Base-by-base conservation (phyloP, 768 basidiomycete genomes). In the Pulveroboletus sp. region DNA sequence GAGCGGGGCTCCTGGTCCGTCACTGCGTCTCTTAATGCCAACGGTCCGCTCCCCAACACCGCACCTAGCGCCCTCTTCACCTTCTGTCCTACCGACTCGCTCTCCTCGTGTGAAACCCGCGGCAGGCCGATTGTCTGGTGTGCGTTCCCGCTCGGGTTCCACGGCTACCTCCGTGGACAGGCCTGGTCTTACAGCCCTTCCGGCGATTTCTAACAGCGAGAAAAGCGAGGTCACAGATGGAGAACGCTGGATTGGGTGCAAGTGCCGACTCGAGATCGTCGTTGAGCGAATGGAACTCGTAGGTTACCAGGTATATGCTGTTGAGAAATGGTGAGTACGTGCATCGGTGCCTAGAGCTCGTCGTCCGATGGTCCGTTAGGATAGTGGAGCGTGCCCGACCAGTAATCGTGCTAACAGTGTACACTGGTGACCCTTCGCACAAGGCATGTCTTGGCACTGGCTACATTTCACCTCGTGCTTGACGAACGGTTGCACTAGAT, bases 241-340 rank as follows among this genome's bases (percentile, higher is more conserved):
- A 15, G 65, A 69, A 38, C 63, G 63, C 31, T 80, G 79, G 78
- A 66, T 80, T 15, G 74, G 73, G 1, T 61, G 69, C 9, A 72
- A 73, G 17, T 70, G 71, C 42, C 71, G 68, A 43, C 80, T 83
- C 53, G 74, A 77, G 58, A 66, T 80, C 48, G 73, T 74, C 8
- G 70, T 76, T 33, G 73, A 78, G 31, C 66, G 69, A 15, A 57
- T 82, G 40, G 69, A 80, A 39, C 60, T 69, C 43, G 53, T 72
- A 17, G 83, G 84, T 1, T 89, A 83, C 68, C 89, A 91, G 69
- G 74, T 92, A 49, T 93, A 91, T 63, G 89, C 88, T 0, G 90
- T 93, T 8, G 86, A 92, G 73, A 86, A 86, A 66, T 92, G 89
- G 88, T 82, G 55, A 60, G 50, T 69, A n/a, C 47, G 10, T 14